These are phyloP conservation scores for Bruguiera gymnorhiza DNA, from an alignment of 345 rosid species.

Conservation along the genomic window DNA sequence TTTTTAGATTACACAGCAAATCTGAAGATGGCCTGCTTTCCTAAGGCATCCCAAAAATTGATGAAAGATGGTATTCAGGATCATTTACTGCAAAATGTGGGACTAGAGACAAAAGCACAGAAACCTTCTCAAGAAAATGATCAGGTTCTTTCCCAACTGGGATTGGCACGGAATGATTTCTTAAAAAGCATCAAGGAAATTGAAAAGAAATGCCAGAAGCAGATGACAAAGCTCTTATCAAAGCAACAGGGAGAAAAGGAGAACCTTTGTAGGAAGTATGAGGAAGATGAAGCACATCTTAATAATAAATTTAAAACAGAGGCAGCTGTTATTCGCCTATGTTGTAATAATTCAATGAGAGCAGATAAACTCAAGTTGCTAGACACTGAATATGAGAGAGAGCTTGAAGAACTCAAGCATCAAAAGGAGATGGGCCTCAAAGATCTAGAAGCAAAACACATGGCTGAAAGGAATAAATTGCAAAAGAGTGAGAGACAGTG, in stretches of 20 bases:
- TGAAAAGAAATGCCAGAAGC: slow-evolving; percentile 47
- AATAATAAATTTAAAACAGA: slow-evolving; percentile 45
- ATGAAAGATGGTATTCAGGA: slow-evolving; percentile 20
- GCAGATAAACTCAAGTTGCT: slow-evolving; percentile 43
- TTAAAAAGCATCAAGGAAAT: slow-evolving; percentile 44
- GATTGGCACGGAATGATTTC: slow-evolving; percentile 45
- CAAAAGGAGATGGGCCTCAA: slow-evolving; percentile 35
- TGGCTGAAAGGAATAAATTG: slow-evolving; percentile 40
- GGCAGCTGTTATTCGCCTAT: slow-evolving; percentile 48
- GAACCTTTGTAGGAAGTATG: slow-evolving; percentile 33
- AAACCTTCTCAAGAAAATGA: slow-evolving; percentile 30
- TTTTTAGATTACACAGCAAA: slow-evolving; percentile 40
- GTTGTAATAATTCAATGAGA: slow-evolving; percentile 31
- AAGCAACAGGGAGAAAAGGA: slow-evolving; percentile 46
- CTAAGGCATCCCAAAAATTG: slow-evolving; percentile 28
- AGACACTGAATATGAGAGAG: slow-evolving; percentile 42
- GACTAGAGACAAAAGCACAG: slow-evolving; percentile 23
- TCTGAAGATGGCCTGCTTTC: slow-evolving; percentile 25
- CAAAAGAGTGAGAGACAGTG: slow-evolving; percentile 41
- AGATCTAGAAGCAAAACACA: slow-evolving; percentile 40
- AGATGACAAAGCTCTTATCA: slow-evolving; percentile 38
- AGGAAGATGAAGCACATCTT: slow-evolving; percentile 43
- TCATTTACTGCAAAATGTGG: slow-evolving; percentile 21
- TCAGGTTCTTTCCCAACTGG: slow-evolving; percentile 28
- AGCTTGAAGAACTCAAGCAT: slow-evolving; percentile 38